phyloP scores from a whole-genome alignment of 2,329 filamentous ascomycete species.

The Leptographium wingfieldii region DNA sequence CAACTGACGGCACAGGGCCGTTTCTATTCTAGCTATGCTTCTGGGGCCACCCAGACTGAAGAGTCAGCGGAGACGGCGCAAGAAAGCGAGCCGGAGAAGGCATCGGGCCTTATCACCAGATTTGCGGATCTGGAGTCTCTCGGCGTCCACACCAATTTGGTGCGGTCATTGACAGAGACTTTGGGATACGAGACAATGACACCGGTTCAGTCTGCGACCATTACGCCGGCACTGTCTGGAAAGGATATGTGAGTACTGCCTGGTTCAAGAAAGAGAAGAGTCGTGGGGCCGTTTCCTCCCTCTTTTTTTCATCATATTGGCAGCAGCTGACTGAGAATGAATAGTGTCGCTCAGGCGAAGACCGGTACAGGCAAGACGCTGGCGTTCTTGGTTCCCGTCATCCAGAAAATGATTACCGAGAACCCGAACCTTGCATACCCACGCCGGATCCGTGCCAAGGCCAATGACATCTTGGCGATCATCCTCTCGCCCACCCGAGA shows the following conservation, averaged over 20 bases:
- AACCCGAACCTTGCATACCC: constrained; percentile 48
- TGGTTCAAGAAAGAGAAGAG: not conserved
- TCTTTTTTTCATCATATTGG: not conserved
- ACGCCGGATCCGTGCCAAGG: constrained; percentile 22
- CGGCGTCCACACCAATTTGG: constrained; percentile 50
- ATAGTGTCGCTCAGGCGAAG: constrained; percentile 79
- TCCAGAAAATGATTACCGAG: constrained; percentile 62
- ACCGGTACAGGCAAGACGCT: constrained; percentile 96
- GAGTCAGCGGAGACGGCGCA: not conserved
- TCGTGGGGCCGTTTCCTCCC: not conserved
- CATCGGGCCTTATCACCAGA: constrained; percentile 2
- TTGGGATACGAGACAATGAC: constrained; percentile 83
- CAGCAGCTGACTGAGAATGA: not conserved
- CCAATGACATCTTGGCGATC: constrained; percentile 53
- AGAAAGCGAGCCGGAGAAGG: not conserved
- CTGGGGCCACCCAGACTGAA: not conserved
- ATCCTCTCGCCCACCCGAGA: constrained; percentile 72
- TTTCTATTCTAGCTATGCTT: constrained; percentile 4
- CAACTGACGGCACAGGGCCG: not conserved
- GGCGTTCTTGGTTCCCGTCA: constrained; percentile 75
- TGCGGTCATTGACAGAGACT: constrained; percentile 53
- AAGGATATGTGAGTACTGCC: constrained; percentile 60
- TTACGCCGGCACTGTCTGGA: constrained; percentile 66
- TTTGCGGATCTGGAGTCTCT: constrained; percentile 33
- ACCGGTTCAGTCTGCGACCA: constrained; percentile 76